Base-by-base conservation (phyloP, 495 filamentous ascomycete species). In the Neurospora sp. region DNA sequence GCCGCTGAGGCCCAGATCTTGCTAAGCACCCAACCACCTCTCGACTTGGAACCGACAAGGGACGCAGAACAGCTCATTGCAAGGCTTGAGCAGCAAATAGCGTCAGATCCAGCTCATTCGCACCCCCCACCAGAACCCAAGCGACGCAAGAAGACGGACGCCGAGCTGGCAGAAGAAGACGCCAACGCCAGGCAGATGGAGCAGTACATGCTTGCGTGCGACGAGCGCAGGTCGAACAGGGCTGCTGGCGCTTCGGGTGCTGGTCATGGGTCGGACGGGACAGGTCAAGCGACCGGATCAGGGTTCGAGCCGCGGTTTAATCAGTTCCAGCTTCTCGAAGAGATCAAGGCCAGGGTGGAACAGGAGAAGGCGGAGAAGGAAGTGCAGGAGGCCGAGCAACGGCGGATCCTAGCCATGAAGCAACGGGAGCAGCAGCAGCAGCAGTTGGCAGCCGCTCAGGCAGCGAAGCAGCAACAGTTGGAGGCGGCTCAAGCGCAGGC, bases 81-180 rank as follows among this genome's bases (percentile, higher is more conserved):
- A 20, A 82, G 95, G 12, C 84, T 98, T 7, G 87, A 93, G 68
- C 83, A 86, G 41, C 53, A 61, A 35, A 61, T 7, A 9, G 82
- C 96, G 77, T 84, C 87, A 69, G 90, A 94, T 82, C 91, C 94
- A 2, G 87, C 92, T 12, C 93, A 98, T 77, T 86, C 86, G 16
- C 86, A 91, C 71, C 85, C 88, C 40, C 90, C 92, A 40, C 95
- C 96, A 1, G 86, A 91, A 70, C 94, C 93, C 18, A 98, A 97
- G 84, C 88, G 89, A 35, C 87, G 96, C 72, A 98, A 99, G 86
- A 88, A 95, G 72, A 99, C 96, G 0, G 90, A 94, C 12, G 96
- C 96, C 7, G 94, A 99, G 77, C 87, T 98, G 80, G 95, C 92
- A 40, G 94, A 94, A 3, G 96, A 98, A 78, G 94, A 98, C 79